Evolutionary conservation across 2,329 filamentous ascomycete species (phyloP).

Genomic region (Aspergillus neotritici): DNA sequence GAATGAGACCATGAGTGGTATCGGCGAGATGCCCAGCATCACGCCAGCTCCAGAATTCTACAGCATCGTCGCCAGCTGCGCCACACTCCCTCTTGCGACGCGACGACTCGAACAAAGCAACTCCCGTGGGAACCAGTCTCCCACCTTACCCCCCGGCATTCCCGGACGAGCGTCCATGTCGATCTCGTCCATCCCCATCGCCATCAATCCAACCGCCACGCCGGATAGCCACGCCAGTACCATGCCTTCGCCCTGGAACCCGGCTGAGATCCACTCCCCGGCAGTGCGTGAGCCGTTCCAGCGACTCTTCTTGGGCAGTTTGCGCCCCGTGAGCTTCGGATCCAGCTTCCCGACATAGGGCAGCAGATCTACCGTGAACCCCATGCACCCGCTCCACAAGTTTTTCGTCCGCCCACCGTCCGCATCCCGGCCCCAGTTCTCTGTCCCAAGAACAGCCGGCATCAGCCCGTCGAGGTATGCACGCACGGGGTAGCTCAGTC

Average conservation of each 20-base stretch:
- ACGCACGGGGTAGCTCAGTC: constrained; percentile 12
- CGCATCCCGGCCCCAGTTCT: constrained; percentile 40
- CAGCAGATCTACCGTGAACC: constrained; percentile 49
- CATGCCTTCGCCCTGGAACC: constrained; percentile 12
- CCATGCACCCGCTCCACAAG: constrained; percentile 56
- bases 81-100: no score
- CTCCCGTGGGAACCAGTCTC: constrained; percentile 9
- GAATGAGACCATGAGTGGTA: no score
- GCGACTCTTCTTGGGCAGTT: constrained; percentile 4
- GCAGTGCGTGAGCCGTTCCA: not conserved
- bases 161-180: constrained; percentile 2
- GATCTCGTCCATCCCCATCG: constrained; percentile 6
- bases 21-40: no score
- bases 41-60: no score
- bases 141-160: constrained; percentile 5
- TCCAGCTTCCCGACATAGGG: constrained; percentile 50
- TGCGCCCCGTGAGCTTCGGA: constrained; percentile 9
- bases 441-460: constrained; percentile 25
- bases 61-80: no score
- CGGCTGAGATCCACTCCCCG: constrained; percentile 11
- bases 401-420: constrained; percentile 28
- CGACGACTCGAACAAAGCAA: not conserved
- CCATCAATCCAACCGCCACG: constrained; percentile 11
- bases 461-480: constrained; percentile 21
- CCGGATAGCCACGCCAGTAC: constrained; percentile 12